Evolutionary conservation across 2,329 filamentous ascomycete genomes (phyloP).

Genomic region (Sporothrix variecibatus): DNA sequence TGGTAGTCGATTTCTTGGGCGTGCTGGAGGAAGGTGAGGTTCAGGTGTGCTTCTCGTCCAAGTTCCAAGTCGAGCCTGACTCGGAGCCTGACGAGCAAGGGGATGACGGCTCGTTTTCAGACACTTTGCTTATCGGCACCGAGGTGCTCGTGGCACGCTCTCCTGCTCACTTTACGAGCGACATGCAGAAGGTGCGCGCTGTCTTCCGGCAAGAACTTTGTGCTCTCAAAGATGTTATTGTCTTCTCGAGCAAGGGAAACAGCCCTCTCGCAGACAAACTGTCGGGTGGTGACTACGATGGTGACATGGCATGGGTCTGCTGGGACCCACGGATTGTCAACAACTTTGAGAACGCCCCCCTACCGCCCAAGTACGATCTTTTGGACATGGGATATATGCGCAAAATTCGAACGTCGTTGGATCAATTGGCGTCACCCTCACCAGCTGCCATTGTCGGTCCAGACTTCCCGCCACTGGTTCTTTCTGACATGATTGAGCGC

Average conservation of each 20-base stretch:
- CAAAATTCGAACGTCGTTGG: slow-evolving; percentile 51
- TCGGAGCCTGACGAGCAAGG: slow-evolving; percentile 47
- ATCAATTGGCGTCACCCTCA: slow-evolving; percentile 42
- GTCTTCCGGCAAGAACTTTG: slow-evolving; percentile 63
- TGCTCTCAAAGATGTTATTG: slow-evolving; percentile 72
- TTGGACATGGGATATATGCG: slow-evolving; percentile 51
- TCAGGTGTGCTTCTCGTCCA: slow-evolving; percentile 67
- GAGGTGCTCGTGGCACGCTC: slow-evolving; percentile 69
- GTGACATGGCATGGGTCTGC: slow-evolving; percentile 75
- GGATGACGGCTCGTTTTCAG: slow-evolving; percentile 50
- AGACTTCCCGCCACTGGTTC: neutral
- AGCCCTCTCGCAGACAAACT: slow-evolving; percentile 68
- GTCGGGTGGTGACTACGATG: slow-evolving; percentile 80
- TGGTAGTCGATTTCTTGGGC: slow-evolving; percentile 67
- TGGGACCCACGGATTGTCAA: slow-evolving; percentile 68
- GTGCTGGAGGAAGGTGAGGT: slow-evolving; percentile 66
- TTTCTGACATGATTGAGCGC: slow-evolving; percentile 51
- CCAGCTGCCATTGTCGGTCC: neutral
- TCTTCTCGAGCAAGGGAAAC: slow-evolving; percentile 69
- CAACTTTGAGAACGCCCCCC: slow-evolving; percentile 65
- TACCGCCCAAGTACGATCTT: slow-evolving; percentile 49
- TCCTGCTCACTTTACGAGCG: slow-evolving; percentile 68
- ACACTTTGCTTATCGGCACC: slow-evolving; percentile 55
- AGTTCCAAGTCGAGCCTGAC: slow-evolving; percentile 55
- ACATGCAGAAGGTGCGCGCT: slow-evolving; percentile 68